Percentiles rank a stretch among this genome's conserved stretches.
Conservation (phyloP, 805 yeast species). For the Cyberlindnera xylosilytica region DNA sequence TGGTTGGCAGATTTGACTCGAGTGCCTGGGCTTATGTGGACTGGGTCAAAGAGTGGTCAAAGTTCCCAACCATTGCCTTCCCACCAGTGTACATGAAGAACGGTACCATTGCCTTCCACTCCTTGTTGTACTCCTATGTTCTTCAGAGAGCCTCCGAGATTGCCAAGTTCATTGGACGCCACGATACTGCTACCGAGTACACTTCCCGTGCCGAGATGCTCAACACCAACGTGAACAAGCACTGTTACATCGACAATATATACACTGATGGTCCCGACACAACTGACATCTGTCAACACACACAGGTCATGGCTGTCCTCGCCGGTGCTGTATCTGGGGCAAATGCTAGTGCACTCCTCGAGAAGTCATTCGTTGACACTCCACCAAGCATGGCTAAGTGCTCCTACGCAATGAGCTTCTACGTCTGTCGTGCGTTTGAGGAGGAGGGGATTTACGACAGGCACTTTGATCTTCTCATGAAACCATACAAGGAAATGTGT, state of each 20-base stretch:
- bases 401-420: slow-evolving; percentile 1
- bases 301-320: slow-evolving; percentile 1
- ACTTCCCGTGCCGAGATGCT: background rate
- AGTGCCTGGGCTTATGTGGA: slow-evolving; percentile 1
- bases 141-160: background rate
- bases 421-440: slow-evolving; percentile 1
- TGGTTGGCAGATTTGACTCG: slow-evolving; percentile 1
- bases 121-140: background rate
- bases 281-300: background rate
- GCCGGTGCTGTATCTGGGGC: background rate
- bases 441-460: background rate
- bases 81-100: slow-evolving; percentile 2
- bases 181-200: slow-evolving; percentile 1
- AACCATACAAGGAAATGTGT: background rate
- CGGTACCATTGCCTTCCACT: slow-evolving; percentile 1
- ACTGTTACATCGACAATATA: background rate
- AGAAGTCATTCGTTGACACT: background rate
- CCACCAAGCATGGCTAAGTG: background rate
- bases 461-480: background rate
- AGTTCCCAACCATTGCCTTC: background rate
- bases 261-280: slow-evolving; percentile 2
- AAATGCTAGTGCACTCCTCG: background rate
- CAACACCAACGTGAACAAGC: background rate
- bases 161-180: background rate
- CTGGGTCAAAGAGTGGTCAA: slow-evolving; percentile 2